Conservation (phyloP, 805 yeast genomes). For the Wickerhamomyces chaumierensis region DNA sequence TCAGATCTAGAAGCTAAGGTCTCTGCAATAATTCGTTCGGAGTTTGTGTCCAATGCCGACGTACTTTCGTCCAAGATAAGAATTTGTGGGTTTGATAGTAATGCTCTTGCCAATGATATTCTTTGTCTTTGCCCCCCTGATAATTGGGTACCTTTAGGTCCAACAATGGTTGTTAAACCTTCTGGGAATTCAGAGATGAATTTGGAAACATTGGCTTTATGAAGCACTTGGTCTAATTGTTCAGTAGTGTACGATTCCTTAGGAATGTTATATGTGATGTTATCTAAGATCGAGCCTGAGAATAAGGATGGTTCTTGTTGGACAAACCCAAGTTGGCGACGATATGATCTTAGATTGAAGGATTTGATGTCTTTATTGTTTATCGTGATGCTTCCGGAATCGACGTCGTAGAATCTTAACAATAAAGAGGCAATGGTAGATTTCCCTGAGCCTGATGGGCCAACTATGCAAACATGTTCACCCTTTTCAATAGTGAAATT, state of each 20-base stretch:
- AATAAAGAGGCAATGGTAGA: slow-evolving; percentile 76
- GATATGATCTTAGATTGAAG: slow-evolving; percentile 59
- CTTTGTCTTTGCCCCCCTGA: slow-evolving; percentile 96
- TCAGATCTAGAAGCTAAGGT: slow-evolving; percentile 48
- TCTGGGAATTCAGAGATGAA: slow-evolving; percentile 73
- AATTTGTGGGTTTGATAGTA: slow-evolving; percentile 69
- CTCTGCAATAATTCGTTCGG: slow-evolving; percentile 75
- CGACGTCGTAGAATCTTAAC: slow-evolving; percentile 76
- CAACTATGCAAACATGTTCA: slow-evolving; percentile 86
- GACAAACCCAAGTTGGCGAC: slow-evolving; percentile 77
- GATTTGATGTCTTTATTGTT: slow-evolving; percentile 54
- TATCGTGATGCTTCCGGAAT: slow-evolving; percentile 47
- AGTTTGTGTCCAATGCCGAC: slow-evolving; percentile 81
- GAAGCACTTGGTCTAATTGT: no score
- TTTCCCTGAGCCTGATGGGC: slow-evolving; percentile 96
- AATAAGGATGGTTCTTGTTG: slow-evolving; percentile 88
- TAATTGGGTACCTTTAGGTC: slow-evolving; percentile 78
- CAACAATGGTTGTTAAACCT: slow-evolving; percentile 72
- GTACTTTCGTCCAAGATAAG: slow-evolving; percentile 90
- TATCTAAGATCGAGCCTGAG: slow-evolving; percentile 77
- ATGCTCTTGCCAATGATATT: slow-evolving; percentile 81
- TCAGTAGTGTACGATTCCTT: no score
- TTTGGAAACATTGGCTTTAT: slow-evolving; percentile 59
- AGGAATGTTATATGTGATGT: slow-evolving; percentile 61
- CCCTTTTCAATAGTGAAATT: slow-evolving; percentile 60